Base-by-base conservation (phyloP, 495 filamentous ascomycete genomes). In the Neurospora cerealis region DNA sequence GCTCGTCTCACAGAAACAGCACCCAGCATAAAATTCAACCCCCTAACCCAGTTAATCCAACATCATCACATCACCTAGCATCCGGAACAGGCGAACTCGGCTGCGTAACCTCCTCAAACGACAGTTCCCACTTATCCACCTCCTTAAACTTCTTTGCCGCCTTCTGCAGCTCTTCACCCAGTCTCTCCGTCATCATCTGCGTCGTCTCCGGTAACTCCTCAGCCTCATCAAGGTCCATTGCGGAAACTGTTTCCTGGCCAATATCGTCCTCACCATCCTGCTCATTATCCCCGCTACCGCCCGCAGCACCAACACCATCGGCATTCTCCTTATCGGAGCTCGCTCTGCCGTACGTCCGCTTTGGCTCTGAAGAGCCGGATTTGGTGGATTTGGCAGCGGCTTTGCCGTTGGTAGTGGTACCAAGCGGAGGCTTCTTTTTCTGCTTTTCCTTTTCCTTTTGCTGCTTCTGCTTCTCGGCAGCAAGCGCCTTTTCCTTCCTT, bases 131-230 rank as follows among this genome's bases (percentile, higher is more conserved):
- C 79, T 82, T 77, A 70, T 87, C 85, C 37, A 87, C 85, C 76
- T 86, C 85, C 76, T 85, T 82, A 39, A 87, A 87, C 79, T 86
- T 86, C 75, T 83, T 81, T n/a, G 74, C 77, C 37, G 84, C 85
- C 24, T 79, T 78, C 75, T 83, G 81, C 60, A 87, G 76, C 81
- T 87, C 85, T 71, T 83, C 81, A 10, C 78, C 73, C 19, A 81
- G 60, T 70, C 83, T 70, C 60, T 74, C 78, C 72, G 75, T 74
- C 74, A 80, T 83, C 74, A 76, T 74, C 77, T 72, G 71, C 38
- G 72, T 80, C 41, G 77, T 78, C 28, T 72, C 74, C 8, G 73
- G 73, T 38, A 75, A 21, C 21, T 75, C 77, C 13, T 78, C 75
- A 11, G 54, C 60, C n/a, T 60, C 72, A 24, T 34, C 54, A 19